A percentile compares a stretch with the other conserved stretches of the same genome.
phyloP scores from a whole-genome alignment of 2,329 filamentous ascomycete genomes.

The Alternaria sp. region DNA sequence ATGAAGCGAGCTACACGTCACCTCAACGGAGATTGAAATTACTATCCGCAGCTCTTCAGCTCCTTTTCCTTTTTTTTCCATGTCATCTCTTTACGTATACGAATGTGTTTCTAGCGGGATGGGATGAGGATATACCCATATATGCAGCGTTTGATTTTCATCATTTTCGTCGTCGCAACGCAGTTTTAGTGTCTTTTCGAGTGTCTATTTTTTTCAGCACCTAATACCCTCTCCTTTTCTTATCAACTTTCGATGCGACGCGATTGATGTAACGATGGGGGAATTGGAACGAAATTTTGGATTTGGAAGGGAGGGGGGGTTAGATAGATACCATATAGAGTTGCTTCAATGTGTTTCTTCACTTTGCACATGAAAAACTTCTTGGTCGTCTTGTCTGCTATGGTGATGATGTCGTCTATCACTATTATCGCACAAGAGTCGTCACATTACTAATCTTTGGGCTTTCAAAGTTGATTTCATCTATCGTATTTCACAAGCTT shows the following conservation, averaged over 20 bases:
- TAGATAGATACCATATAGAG: constrained; percentile 17
- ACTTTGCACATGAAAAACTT: neutral
- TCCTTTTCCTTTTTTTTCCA: neutral
- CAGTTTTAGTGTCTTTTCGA: constrained; percentile 13
- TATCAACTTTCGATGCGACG: constrained; percentile 12
- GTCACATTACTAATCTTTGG: neutral
- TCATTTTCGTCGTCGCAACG: constrained; percentile 2
- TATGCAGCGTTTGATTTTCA: constrained; percentile 22
- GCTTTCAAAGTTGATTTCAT: neutral
- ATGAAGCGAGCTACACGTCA: constrained; percentile 48
- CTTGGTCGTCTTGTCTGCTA: neutral
- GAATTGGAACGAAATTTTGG: constrained; percentile 4
- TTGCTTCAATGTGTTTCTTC: constrained; percentile 6
- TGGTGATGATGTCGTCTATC: neutral
- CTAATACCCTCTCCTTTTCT: constrained; percentile 15
- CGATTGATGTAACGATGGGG: constrained; percentile 20
- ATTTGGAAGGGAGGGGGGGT: neutral
- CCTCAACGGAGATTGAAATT: constrained; percentile 41
- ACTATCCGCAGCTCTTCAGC: constrained; percentile 3
- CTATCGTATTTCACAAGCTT: neutral
- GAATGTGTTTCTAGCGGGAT: constrained; percentile 24
- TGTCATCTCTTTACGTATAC: constrained; percentile 32
- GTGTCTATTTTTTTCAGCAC: constrained; percentile 13
- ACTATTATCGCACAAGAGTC: neutral
- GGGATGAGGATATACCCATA: constrained; percentile 35